Conservation (phyloP, 2,329 filamentous ascomycete genomes). For the Harringtonia aguacate region DNA sequence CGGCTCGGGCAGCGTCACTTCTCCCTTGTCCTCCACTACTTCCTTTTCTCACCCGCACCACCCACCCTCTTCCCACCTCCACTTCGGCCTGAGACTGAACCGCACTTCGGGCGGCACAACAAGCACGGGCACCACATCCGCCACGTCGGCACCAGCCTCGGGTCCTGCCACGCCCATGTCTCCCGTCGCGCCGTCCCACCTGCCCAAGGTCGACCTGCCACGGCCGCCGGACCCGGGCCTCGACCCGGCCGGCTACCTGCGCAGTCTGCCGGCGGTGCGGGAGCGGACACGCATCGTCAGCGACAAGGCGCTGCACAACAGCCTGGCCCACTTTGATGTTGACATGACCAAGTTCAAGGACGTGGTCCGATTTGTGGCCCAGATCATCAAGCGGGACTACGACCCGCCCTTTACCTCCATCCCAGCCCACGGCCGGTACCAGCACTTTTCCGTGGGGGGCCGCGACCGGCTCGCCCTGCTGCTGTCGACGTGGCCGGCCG, state of each 20-base stretch:
- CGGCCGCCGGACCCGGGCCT: constrained; percentile 77
- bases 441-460: constrained; percentile 75
- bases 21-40: constrained; percentile 15
- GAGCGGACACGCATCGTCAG: constrained; percentile 66
- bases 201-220: constrained; percentile 72
- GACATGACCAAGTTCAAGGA: constrained; percentile 76
- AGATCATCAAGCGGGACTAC: constrained; percentile 69
- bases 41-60: constrained; percentile 9
- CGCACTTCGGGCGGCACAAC: constrained; percentile 39
- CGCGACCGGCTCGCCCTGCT: constrained; percentile 63
- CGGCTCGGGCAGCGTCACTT: constrained; percentile 33
- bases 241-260: constrained; percentile 82
- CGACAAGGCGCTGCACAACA: constrained; percentile 65
- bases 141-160: constrained; percentile 9
- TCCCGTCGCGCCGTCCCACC: constrained; percentile 38
- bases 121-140: constrained; percentile 27
- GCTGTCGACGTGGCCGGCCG: constrained; percentile 56
- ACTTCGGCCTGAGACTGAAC: constrained; percentile 29
- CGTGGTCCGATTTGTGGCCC: constrained; percentile 78
- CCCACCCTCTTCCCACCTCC: constrained; percentile 19
- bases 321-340: constrained; percentile 78
- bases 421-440: constrained; percentile 76
- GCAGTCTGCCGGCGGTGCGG: constrained; percentile 79
- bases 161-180: constrained; percentile 36
- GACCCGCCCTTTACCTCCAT: constrained; percentile 51